phyloP scores from a whole-genome alignment of 2,329 filamentous ascomycete species.

The Trichoderma endophyticum region DNA sequence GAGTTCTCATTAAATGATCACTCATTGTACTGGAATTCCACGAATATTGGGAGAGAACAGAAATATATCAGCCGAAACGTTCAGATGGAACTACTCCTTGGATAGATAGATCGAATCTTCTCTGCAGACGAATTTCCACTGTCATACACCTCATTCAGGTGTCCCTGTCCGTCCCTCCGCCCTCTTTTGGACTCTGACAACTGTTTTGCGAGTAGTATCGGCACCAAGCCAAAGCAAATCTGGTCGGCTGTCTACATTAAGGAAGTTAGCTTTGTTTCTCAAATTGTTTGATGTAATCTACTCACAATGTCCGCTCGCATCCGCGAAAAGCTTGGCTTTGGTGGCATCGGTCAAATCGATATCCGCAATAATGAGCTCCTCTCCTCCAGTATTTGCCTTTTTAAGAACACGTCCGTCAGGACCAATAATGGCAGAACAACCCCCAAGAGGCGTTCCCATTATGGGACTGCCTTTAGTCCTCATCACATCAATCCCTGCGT shows the following conservation, averaged over 20 bases:
- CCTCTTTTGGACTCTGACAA: neutral
- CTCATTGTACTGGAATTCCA: no score
- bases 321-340: neutral
- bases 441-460: neutral
- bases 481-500: neutral
- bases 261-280: neutral
- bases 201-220: neutral
- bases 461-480: neutral
- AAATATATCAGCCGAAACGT: no score
- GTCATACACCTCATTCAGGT: neutral
- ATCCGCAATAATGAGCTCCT: neutral
- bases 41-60: no score
- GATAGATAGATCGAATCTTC: neutral
- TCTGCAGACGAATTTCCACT: neutral
- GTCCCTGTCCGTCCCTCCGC: neutral
- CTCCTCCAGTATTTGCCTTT: neutral
- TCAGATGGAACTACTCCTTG: rapidly evolving
- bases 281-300: neutral
- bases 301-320: neutral
- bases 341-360: neutral
- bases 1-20: no score
- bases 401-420: neutral
- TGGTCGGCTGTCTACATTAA: neutral
- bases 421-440: neutral
- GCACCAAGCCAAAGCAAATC: neutral